phyloP scores from a whole-genome alignment of 2,329 filamentous ascomycete genomes.

The Neoarthrinium moseri region DNA sequence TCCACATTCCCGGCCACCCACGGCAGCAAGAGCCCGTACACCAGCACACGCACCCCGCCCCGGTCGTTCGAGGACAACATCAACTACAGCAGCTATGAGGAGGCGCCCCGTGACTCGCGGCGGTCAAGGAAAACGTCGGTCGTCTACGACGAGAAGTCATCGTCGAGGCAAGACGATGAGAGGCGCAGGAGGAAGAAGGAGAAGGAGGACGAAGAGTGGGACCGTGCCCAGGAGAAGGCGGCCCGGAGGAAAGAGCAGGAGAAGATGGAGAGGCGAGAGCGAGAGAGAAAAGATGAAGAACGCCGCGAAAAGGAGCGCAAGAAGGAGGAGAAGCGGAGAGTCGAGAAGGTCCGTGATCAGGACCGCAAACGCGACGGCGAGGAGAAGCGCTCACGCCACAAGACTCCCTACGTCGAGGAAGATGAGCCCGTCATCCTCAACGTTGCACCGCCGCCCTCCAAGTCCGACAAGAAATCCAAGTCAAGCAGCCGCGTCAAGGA shows the following conservation, averaged over 20 bases:
- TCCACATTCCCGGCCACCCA: conserved; percentile 1
- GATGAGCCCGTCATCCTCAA: conserved; percentile 18
- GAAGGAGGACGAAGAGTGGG: conserved; percentile 26
- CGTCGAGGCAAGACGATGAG: conserved; percentile 25
- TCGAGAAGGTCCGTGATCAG: conserved; percentile 29
- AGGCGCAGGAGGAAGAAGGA: conserved; percentile 24
- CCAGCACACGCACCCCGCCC: conserved; percentile 9
- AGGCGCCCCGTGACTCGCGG: conserved; percentile 15
- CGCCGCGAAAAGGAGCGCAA: conserved; percentile 24
- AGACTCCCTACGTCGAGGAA: conserved; percentile 20
- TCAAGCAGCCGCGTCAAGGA: conserved; percentile 24
- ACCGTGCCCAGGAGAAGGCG: conserved; percentile 16
- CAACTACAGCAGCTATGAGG: conserved; percentile 9
- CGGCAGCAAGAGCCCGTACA: conserved; percentile 5
- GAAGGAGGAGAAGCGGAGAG: conserved; percentile 21
- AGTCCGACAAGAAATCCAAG: conserved; percentile 25
- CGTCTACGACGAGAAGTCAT: conserved; percentile 33
- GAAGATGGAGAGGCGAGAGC: conserved; percentile 20
- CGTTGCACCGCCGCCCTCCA: conserved; percentile 12
- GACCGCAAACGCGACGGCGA: conserved; percentile 26
- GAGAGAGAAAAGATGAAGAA: conserved; percentile 32
- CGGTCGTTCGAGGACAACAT: conserved; percentile 10
- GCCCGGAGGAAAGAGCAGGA: conserved; percentile 26
- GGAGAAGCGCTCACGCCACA: conserved; percentile 26
- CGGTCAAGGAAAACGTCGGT: conserved; percentile 16